Base-by-base conservation (phyloP, 495 filamentous ascomycete species). In the Annulohypoxylon bovei region DNA sequence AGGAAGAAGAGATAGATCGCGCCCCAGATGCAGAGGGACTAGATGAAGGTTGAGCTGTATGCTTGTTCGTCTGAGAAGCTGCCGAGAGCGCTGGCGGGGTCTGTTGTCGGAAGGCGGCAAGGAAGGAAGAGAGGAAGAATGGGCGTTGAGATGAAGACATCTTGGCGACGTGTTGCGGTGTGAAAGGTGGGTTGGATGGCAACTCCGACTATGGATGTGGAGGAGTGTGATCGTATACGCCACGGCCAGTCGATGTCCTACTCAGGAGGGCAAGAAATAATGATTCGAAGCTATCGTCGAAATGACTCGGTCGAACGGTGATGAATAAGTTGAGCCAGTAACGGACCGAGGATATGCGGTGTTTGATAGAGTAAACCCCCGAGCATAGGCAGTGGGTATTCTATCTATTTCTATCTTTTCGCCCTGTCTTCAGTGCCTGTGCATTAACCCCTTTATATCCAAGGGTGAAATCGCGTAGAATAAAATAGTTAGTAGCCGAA, bases 71-170 rank as follows among this genome's bases (percentile, higher is more conserved):
- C 61, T 81, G 80, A n/a, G 80, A 72, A 16, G 77, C 16, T 49
- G 76, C 71, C 9, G 78, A 77, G 40, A 78, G 77, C 3, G 77
- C 75, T 14, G 77, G 67, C 4, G 76, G 78, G 3, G 77, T 57
- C 60, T 78, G 80, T 67, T 83, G 83, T 14, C 93, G 89, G 78
- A 95, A 95, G 70, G 92, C 91, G 75, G 92, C 90, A 68, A 96
- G 87, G 85, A 96, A 93, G 83, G 91, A 93, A 61, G 90, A 88
- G 68, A 96, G 85, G 76, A 84, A 85, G 85, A 94, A 95, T 60
- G 93, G 91, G 39, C 92, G 85, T 82, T 95, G 93, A 62, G 91
- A 76, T 18, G 74, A 92, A 0, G 91, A 83, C 88, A 90, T 90
- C 53, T 58, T 84, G 62, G 23, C 20, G 35, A 56, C 70, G 11